Percentiles rank a stretch among this genome's conserved stretches.
Evolutionary conservation across 1,139 yeast genomes (phyloP).

Genomic region (Hemisphaericaspora subhashii): DNA sequence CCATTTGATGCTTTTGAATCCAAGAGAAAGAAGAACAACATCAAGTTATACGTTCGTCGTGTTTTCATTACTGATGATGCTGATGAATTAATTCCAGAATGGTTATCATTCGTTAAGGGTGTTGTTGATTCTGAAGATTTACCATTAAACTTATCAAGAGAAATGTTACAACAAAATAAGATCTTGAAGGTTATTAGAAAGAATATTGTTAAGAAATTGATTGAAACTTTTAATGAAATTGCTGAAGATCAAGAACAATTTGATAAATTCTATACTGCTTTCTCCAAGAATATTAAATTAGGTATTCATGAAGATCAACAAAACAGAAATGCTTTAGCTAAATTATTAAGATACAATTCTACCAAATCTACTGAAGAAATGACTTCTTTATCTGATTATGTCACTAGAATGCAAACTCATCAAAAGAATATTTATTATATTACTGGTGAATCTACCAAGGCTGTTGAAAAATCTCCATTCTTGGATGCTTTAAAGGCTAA

Average conservation of each 20-base stretch:
- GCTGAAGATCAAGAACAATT: constrained; percentile 99
- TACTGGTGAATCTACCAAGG: constrained; percentile 98
- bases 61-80: constrained; percentile 99
- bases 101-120: constrained; percentile 97
- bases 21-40: constrained; percentile 99
- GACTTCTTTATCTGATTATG: constrained; percentile 95
- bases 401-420: constrained; percentile 99
- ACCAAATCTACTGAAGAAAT: constrained; percentile 93
- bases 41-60: constrained; percentile 98
- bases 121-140: constrained; percentile 99
- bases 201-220: constrained; percentile 98
- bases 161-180: constrained; percentile 99
- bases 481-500: constrained; percentile 98
- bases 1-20: constrained; percentile 97
- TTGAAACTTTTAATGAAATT: constrained; percentile 98
- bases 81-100: constrained; percentile 98
- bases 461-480: constrained; percentile 99
- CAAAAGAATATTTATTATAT: constrained; percentile 99
- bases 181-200: constrained; percentile 98
- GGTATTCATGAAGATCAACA: constrained; percentile 99
- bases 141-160: constrained; percentile 99
- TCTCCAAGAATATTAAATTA: constrained; percentile 97
- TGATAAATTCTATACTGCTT: constrained; percentile 97
- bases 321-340: constrained; percentile 94
- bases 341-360: constrained; percentile 95